Conservation (phyloP, 805 yeast species). For the Groenewaldozyma tartarivorans region DNA sequence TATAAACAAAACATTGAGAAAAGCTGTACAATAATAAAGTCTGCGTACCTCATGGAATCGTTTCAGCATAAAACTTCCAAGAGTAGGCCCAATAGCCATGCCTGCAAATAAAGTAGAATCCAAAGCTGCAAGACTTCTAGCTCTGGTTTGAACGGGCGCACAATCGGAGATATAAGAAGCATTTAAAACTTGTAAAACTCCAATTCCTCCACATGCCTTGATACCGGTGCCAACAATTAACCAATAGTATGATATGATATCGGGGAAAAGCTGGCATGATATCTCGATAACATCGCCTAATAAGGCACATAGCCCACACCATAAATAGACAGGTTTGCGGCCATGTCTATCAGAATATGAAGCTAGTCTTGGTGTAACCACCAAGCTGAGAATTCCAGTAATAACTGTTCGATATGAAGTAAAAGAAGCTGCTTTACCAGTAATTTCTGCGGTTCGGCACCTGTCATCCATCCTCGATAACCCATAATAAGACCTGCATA, state of each 20-base stretch:
- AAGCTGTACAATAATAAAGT: constrained; percentile 9
- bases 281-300: constrained; percentile 12
- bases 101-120: constrained; percentile 23
- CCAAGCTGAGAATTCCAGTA: constrained; percentile 11
- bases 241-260: constrained; percentile 15
- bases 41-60: constrained; percentile 6
- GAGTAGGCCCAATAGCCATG: constrained; percentile 21
- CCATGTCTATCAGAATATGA: constrained; percentile 58
- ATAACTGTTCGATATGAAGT: constrained; percentile 10
- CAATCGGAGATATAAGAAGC: constrained; percentile 71
- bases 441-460: constrained; percentile 15
- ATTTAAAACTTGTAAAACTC: constrained; percentile 45
- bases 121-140: constrained; percentile 22
- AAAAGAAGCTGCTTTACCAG: constrained; percentile 16
- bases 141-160: constrained; percentile 49
- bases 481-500: constrained; percentile 14
- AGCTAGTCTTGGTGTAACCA: constrained; percentile 38
- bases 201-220: constrained; percentile 48
- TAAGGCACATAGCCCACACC: constrained; percentile 11
- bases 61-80: constrained; percentile 17
- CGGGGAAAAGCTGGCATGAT: constrained; percentile 14
- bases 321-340: constrained; percentile 39
- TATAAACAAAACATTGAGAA: constrained; percentile 2
- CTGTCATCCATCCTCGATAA: constrained; percentile 1
- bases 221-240: constrained; percentile 38